Conservation (phyloP, 2,329 filamentous ascomycete species). For the Ophiostoma ulmi region DNA sequence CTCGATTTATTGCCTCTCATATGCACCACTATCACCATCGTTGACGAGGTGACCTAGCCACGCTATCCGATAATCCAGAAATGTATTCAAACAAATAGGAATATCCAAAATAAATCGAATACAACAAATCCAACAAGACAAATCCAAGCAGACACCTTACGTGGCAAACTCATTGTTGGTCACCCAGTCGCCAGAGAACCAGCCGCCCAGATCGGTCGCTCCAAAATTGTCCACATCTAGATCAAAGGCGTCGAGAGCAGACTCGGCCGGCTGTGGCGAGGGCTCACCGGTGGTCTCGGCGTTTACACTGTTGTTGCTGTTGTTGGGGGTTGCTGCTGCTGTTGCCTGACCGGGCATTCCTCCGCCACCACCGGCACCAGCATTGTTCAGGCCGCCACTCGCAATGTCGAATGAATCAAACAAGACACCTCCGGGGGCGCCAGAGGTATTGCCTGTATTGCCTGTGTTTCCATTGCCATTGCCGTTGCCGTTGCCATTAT, state of each 20-base stretch:
- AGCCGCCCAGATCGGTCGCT: conserved; percentile 23
- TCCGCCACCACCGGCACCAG: not conserved
- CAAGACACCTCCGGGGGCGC: not conserved
- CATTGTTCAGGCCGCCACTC: not conserved
- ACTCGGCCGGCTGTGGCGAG: conserved; percentile 13
- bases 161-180: conserved; percentile 21
- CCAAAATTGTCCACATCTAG: conserved; percentile 33
- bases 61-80: not conserved
- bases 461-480: not conserved
- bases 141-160: not conserved
- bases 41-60: no score
- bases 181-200: conserved; percentile 32
- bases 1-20: not conserved
- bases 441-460: no score
- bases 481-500: not conserved
- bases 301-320: not conserved
- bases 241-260: conserved; percentile 33
- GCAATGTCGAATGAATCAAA: conserved; percentile 22
- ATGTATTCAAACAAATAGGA: not conserved
- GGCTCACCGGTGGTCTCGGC: not conserved
- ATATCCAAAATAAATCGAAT: not conserved
- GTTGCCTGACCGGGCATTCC: not conserved
- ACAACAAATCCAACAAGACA: not conserved
- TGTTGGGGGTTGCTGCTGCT: not conserved
- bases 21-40: no score